Conservation (phyloP, 176 grass and related monocot genomes). For the Avena sativa region DNA sequence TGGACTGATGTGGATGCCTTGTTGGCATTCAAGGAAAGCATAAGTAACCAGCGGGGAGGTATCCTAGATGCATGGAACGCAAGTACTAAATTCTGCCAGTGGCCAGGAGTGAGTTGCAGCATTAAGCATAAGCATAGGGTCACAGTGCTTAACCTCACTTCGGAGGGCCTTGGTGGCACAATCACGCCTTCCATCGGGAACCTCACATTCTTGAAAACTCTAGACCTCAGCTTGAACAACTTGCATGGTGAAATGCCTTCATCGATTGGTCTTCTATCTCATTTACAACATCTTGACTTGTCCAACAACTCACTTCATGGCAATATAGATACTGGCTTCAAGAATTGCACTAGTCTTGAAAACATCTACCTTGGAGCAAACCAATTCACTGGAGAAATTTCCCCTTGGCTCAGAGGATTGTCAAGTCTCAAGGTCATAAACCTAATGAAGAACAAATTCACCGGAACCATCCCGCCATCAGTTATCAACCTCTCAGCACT, state of each 20-base stretch:
- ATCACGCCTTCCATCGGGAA: slow-evolving; percentile 20
- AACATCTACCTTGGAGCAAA: background rate
- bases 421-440: background rate
- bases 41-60: background rate
- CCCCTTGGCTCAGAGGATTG: slow-evolving; percentile 8
- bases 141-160: background rate
- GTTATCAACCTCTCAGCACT: slow-evolving; percentile 27
- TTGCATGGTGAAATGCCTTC: slow-evolving; percentile 29
- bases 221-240: slow-evolving; percentile 5
- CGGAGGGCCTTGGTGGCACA: background rate
- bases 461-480: slow-evolving; percentile 1
- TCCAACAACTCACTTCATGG: slow-evolving; percentile 9
- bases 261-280: background rate
- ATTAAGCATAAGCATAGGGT: slow-evolving; percentile 5
- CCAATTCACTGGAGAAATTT: background rate
- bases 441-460: slow-evolving; percentile 22
- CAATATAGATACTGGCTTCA: background rate
- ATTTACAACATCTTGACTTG: slow-evolving; percentile 14
- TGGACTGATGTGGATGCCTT: background rate
- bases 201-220: slow-evolving; percentile 34
- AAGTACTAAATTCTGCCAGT: background rate
- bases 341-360: slow-evolving; percentile 26
- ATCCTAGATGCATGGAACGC: slow-evolving; percentile 8
- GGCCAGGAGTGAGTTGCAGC: slow-evolving; percentile 38
- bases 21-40: slow-evolving; percentile 24